phyloP scores from a whole-genome alignment of 805 yeast species.

The Pichia deserticola region DNA sequence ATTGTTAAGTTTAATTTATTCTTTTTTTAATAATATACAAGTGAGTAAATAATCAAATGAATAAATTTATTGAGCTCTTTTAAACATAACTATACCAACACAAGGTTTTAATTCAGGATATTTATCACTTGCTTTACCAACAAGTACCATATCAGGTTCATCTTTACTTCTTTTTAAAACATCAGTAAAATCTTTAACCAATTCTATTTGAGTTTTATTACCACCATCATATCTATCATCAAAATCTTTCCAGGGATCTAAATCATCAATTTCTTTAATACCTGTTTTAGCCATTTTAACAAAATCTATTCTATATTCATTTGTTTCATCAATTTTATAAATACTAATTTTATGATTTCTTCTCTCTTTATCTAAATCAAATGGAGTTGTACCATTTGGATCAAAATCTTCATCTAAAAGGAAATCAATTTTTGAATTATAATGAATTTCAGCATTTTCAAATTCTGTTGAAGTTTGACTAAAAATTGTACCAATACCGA shows the following conservation, averaged over 20 bases:
- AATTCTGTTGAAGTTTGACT: conserved; percentile 7
- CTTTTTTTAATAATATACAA: too few relatives aligned
- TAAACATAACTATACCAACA: conserved; percentile 18
- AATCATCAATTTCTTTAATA: conserved; percentile 8
- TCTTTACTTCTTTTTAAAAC: conserved; percentile 15
- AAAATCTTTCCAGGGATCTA: conserved; percentile 19
- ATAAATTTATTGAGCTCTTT: conserved; percentile 7
- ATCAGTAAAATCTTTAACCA: conserved; percentile 12
- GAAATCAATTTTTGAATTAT: conserved; percentile 13
- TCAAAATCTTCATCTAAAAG: conserved; percentile 10
- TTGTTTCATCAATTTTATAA: conserved; percentile 4
- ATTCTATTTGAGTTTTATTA: conserved; percentile 9
- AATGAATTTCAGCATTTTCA: conserved; percentile 9
- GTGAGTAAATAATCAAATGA: too few relatives aligned
- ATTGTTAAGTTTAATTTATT: too few relatives aligned
- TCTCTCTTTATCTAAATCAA: conserved; percentile 6
- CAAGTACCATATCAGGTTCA: conserved; percentile 19
- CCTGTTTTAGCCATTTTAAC: conserved; percentile 9
- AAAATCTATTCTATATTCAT: conserved; percentile 13
- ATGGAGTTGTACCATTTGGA: neutral
- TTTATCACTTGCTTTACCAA: conserved; percentile 10
- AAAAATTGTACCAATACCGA: conserved; percentile 12
- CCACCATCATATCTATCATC: conserved; percentile 10
- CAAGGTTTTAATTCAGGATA: conserved; percentile 15
- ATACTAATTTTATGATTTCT: conserved; percentile 10